These are phyloP conservation scores for Ascocoryne sarcoides DNA, from an alignment of 2,329 filamentous ascomycete species.

Conservation along the genomic window DNA sequence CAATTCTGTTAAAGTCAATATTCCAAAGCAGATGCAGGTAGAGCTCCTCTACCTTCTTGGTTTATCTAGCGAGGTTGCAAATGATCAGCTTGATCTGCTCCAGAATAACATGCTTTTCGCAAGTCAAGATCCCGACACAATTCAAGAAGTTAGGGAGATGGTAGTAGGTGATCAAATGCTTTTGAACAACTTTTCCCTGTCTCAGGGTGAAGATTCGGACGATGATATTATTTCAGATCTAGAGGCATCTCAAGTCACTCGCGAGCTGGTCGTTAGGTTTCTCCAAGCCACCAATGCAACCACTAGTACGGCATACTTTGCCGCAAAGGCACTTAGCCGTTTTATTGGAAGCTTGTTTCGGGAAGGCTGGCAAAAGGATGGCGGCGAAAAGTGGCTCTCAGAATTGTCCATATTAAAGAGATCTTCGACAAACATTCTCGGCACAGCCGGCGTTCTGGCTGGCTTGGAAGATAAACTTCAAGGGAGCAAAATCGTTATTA, in stretches of 20 bases:
- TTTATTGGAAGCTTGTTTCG: slow-evolving; percentile 39
- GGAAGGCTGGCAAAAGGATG: slow-evolving; percentile 35
- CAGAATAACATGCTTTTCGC: slow-evolving; percentile 40
- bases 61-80: slow-evolving; percentile 41
- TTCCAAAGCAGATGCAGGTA: slow-evolving; percentile 36
- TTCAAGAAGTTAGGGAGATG: slow-evolving; percentile 15
- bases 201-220: slow-evolving; percentile 1
- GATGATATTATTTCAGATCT: slow-evolving; percentile 12
- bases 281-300: slow-evolving; percentile 35
- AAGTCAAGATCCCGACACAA: slow-evolving; percentile 30
- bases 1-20: slow-evolving; percentile 25
- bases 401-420: slow-evolving; percentile 40
- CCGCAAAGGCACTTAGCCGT: slow-evolving; percentile 41
- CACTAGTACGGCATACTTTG: slow-evolving; percentile 41
- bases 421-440: slow-evolving; percentile 37
- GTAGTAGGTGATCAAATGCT: slow-evolving; percentile 6
- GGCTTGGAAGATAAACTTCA: slow-evolving; percentile 40
- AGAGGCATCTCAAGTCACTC: slow-evolving; percentile 31
- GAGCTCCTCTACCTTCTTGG: slow-evolving; percentile 44
- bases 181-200: neutral
- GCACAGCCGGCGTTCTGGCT: slow-evolving; percentile 40
- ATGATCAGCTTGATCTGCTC: slow-evolving; percentile 41
- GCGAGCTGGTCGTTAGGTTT: slow-evolving; percentile 37
- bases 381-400: slow-evolving; percentile 40
- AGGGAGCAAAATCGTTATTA: slow-evolving; percentile 42